phyloP scores from a whole-genome alignment of 495 filamentous ascomycete species.

The Penicillium turbatum region DNA sequence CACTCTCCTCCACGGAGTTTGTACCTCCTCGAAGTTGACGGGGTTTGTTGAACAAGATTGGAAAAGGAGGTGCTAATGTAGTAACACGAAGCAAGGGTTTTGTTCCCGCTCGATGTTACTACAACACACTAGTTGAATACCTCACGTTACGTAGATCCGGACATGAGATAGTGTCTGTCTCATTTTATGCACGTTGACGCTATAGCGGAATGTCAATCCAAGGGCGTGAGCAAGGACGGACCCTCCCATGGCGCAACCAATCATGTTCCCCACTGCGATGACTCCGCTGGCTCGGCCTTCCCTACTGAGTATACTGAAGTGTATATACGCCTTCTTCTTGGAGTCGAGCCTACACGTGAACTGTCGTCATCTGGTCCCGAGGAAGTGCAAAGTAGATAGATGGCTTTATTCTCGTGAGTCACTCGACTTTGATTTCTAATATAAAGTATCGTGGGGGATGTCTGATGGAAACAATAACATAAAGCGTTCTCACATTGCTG shows the following conservation, averaged over 20 bases:
- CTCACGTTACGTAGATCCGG: too few species aligned
- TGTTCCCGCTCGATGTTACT: too few species aligned
- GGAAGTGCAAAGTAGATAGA: background rate
- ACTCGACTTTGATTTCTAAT: background rate
- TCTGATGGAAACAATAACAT: background rate
- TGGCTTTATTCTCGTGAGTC: conserved; percentile 4
- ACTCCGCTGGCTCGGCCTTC: conserved; percentile 5
- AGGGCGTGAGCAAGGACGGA: conserved; percentile 22
- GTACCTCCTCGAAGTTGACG: background rate
- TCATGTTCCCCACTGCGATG: conserved; percentile 8
- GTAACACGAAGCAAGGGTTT: too few species aligned
- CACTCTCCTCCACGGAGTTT: conserved; percentile 9
- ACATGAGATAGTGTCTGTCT: background rate
- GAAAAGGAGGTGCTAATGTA: background rate
- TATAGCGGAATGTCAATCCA: conserved; percentile 27
- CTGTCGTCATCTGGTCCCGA: background rate
- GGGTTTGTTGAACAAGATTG: background rate
- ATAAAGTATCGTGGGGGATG: background rate
- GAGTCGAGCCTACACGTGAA: background rate
- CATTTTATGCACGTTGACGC: background rate
- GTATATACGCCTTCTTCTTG: background rate
- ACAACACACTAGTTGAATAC: too few species aligned
- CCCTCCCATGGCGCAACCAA: conserved; percentile 7
- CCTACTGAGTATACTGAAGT: background rate
- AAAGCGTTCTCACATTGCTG: conserved; percentile 1